Percentiles rank a stretch among this genome's conserved stretches.
phyloP scores from a whole-genome alignment of 1,284 basidiomycete species.

The Rhodotorula sp. region DNA sequence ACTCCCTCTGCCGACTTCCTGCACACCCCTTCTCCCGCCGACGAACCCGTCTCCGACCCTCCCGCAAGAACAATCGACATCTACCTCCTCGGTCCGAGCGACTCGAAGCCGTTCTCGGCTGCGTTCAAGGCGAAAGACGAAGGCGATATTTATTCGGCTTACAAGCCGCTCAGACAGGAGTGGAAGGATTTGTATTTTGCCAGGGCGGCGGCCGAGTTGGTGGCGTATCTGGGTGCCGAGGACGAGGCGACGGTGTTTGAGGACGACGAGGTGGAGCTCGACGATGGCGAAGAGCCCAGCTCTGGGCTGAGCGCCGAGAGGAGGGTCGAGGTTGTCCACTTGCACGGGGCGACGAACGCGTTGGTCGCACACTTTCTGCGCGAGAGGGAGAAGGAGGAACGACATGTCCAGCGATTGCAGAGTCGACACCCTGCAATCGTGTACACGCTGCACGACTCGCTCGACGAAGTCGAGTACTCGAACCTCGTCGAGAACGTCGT shows the following conservation, averaged over 20 bases:
- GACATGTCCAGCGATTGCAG: background rate
- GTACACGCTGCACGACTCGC: constrained; percentile 35
- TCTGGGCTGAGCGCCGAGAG: background rate
- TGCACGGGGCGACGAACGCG: constrained; percentile 38
- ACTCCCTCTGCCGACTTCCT: constrained; percentile 13
- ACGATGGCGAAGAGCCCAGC: too few species aligned
- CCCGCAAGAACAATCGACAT: constrained; percentile 10
- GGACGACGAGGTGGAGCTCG: background rate
- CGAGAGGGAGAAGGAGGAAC: background rate
- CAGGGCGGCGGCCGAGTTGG: constrained; percentile 16
- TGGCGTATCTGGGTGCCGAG: constrained; percentile 3
- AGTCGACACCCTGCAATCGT: constrained; percentile 18
- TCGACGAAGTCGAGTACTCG: constrained; percentile 37
- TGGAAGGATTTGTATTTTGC: constrained; percentile 39
- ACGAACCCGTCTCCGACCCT: background rate
- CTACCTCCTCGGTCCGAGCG: constrained; percentile 27
- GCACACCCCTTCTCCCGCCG: background rate
- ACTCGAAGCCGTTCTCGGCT: constrained; percentile 19
- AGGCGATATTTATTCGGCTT: constrained; percentile 35
- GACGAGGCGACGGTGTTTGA: background rate
- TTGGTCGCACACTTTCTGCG: constrained; percentile 30
- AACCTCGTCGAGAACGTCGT: constrained; percentile 26
- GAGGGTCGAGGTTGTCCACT: constrained; percentile 28
- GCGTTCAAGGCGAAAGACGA: constrained; percentile 30
- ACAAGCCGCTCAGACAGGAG: constrained; percentile 35